phyloP scores from a whole-genome alignment of 2,329 filamentous ascomycete genomes.

The Beauveria rudraprayagi region DNA sequence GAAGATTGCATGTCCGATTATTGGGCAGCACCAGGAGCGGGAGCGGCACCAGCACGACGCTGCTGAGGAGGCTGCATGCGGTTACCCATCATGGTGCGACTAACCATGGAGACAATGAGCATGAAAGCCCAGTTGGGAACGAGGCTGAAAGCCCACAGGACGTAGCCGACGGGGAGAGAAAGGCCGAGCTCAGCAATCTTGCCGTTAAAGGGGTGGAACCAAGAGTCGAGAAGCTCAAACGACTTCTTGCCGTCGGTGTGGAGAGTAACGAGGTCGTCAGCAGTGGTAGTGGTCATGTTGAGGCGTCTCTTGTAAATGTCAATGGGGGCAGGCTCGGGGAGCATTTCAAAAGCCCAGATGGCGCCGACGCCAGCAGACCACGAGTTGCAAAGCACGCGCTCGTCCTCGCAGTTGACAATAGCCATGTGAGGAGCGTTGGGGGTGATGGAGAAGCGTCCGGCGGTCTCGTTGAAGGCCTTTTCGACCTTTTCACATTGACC shows the following conservation, averaged over 20 bases:
- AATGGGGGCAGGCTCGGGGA: slow-evolving; percentile 55
- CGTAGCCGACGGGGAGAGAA: slow-evolving; percentile 56
- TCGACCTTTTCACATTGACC: slow-evolving; percentile 60
- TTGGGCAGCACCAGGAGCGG: slow-evolving; percentile 5
- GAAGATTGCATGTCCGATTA: neutral
- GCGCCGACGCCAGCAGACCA: slow-evolving; percentile 60
- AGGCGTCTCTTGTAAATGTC: slow-evolving; percentile 58
- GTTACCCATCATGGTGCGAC: slow-evolving; percentile 57
- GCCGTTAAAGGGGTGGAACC: slow-evolving; percentile 72
- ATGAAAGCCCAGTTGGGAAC: slow-evolving; percentile 72
- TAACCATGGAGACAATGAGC: slow-evolving; percentile 65
- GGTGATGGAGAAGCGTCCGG: slow-evolving; percentile 52
- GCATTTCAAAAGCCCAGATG: slow-evolving; percentile 60
- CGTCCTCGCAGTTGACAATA: slow-evolving; percentile 64
- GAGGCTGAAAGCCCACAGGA: slow-evolving; percentile 57
- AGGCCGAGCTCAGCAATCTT: slow-evolving; percentile 53
- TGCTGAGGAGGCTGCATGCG: slow-evolving; percentile 22
- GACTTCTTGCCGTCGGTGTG: slow-evolving; percentile 45
- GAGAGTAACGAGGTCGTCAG: slow-evolving; percentile 54
- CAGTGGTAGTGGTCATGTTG: slow-evolving; percentile 61
- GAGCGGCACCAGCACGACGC: neutral
- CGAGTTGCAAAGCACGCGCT: slow-evolving; percentile 66
- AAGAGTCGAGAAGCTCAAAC: slow-evolving; percentile 46
- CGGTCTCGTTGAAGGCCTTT: slow-evolving; percentile 58
- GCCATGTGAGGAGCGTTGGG: slow-evolving; percentile 59